Evolutionary conservation across 2,329 filamentous ascomycete genomes (phyloP), one percentile per base, ranked within the genome.

Genomic region (Xenosphaeropsis pyriputrescens): DNA sequence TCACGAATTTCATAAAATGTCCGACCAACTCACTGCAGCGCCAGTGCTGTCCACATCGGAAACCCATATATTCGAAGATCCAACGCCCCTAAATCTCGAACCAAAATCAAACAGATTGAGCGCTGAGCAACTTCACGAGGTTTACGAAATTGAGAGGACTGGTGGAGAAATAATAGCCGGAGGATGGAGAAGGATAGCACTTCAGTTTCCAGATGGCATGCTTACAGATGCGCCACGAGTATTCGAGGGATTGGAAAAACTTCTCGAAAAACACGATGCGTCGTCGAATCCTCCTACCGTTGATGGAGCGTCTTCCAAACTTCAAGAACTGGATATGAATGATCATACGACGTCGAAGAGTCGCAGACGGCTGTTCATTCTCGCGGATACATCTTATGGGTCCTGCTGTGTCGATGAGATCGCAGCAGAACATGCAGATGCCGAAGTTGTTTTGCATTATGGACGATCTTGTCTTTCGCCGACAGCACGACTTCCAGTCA

Each of bases 131-230:
- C 65, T 96, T 19, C 63, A 65, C 39, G 62, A 76, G 31, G 79
- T 82, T 35, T 98, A 96, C 63, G 91, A 98, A 59, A 79, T 95
- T 46, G 68, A 72, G 41, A 72, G 84, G 40, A 95, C 91, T 0
- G 71, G 85, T 35, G 58, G 62, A 29, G 84, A 94, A 57, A 81
- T 98, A 34, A 65, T 67, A n/a, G 59, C 66, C 5, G 80, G 75
- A 32, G 68, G 68, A 56, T 93, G 85, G 72, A 71, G 62, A 44
- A 72, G 81, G 36, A 72, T 98, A 22, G 91, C 86, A 1, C 63
- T 98, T n/a, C 91, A 98, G 55, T 96, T 98, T 49, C 89, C 91
- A 0, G 91, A 98, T 60, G 70, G 79, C 18, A 93, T 96, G 85
- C 70, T 98, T 1, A 67, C 73, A 1, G 86, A 98, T 65, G 85